Evolutionary conservation across 306 rosid species (phyloP).

Genomic region (Corylus avellana): DNA sequence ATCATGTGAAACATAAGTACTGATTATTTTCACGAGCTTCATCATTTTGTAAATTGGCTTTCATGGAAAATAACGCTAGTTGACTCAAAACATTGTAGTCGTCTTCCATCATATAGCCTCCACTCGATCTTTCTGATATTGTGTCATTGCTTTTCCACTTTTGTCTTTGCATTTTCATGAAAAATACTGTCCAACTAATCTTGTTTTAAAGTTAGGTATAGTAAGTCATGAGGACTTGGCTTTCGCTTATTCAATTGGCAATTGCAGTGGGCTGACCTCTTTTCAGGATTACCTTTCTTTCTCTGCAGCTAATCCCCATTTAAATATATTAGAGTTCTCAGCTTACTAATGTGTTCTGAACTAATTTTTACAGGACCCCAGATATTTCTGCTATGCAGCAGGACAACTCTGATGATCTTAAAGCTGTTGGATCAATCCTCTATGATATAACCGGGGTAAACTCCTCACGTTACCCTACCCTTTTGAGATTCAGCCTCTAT

Average conservation of each 20-base stretch:
- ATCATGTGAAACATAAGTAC: background rate
- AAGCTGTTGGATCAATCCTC: slow-evolving; percentile 64
- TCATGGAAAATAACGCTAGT: background rate
- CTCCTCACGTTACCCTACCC: background rate
- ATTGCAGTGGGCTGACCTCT: slow-evolving; percentile 1
- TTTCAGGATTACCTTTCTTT: background rate
- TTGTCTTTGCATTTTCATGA: background rate
- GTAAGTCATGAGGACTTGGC: background rate
- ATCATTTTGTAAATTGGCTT: background rate
- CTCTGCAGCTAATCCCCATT: background rate
- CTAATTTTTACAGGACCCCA: slow-evolving; percentile 62
- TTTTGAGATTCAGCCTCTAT: slow-evolving; percentile 8
- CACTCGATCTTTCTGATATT: background rate
- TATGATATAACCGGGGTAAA: slow-evolving; percentile 71
- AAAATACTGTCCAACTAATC: background rate
- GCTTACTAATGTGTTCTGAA: slow-evolving; percentile 10
- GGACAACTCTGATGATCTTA: slow-evolving; percentile 73
- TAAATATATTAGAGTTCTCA: background rate
- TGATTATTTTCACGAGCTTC: background rate
- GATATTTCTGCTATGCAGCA: slow-evolving; percentile 82
- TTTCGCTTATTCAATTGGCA: background rate
- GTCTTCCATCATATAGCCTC: background rate
- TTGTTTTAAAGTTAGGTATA: background rate
- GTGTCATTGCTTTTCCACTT: background rate
- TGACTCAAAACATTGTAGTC: background rate